Percentiles rank a stretch among this genome's conserved stretches.
Conservation (phyloP, 306 rosid species). For the Citrullus mucosospermus region DNA sequence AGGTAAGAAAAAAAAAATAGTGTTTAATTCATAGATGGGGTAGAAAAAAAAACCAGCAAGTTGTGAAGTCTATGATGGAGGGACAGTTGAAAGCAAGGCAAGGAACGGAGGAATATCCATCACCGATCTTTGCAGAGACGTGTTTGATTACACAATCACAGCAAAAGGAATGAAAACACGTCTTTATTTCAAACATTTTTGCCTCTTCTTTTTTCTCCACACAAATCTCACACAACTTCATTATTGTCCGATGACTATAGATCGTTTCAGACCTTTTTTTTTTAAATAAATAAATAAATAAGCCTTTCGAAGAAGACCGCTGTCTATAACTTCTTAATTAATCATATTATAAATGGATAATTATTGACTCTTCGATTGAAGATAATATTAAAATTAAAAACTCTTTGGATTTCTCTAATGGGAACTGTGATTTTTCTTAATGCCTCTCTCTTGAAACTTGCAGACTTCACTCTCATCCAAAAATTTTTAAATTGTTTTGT, state of each 20-base stretch:
- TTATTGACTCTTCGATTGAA: not conserved
- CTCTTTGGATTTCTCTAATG: not conserved
- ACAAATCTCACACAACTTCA: slow-evolving; percentile 32
- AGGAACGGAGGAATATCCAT: slow-evolving; percentile 15
- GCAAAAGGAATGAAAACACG: slow-evolving; percentile 42
- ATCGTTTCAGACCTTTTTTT: too few species aligned
- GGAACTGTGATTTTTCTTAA: not conserved
- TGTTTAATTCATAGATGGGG: too few species aligned
- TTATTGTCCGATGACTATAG: not conserved
- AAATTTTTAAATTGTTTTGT: too few species aligned
- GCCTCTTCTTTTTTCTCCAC: slow-evolving; percentile 10
- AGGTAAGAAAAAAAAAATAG: too few species aligned
- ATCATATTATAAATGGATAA: not conserved
- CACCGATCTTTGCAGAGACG: slow-evolving; percentile 36
- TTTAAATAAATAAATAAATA: too few species aligned
- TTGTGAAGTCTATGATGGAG: slow-evolving; percentile 23
- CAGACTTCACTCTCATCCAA: not conserved
- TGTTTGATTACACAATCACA: slow-evolving; percentile 34
- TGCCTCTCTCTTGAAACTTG: not conserved
- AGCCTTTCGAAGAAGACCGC: too few species aligned
- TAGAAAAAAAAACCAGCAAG: slow-evolving; percentile 12
- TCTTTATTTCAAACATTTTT: slow-evolving; percentile 21
- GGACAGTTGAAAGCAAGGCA: slow-evolving; percentile 43
- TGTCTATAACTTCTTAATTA: too few species aligned
- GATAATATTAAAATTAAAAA: not conserved